Percentiles rank a stretch among this genome's conserved stretches.
phyloP scores from a whole-genome alignment of 2,329 filamentous ascomycete genomes.

The Pseudopyricularia javanii region DNA sequence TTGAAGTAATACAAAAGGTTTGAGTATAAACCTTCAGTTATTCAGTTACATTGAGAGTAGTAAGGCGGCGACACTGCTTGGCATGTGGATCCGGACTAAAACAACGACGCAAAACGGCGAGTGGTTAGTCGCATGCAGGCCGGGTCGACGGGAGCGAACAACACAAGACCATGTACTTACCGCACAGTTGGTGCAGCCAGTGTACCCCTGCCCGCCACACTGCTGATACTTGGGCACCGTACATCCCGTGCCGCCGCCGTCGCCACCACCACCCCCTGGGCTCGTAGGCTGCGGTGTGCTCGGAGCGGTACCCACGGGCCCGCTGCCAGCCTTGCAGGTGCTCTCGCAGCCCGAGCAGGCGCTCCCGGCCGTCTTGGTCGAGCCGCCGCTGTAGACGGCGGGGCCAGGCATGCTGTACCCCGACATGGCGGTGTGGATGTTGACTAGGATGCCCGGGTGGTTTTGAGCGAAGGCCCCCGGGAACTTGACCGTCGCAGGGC shows the following conservation, averaged over 20 bases:
- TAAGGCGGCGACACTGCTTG: neutral
- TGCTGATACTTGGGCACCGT: constrained; percentile 10
- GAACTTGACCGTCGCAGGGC: constrained; percentile 18
- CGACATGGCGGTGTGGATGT: constrained; percentile 24
- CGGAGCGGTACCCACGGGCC: constrained; percentile 13
- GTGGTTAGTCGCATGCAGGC: neutral
- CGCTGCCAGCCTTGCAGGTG: constrained; percentile 19
- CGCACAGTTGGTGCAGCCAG: constrained; percentile 11
- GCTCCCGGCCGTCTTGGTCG: constrained; percentile 22
- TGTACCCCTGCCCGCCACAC: constrained; percentile 13
- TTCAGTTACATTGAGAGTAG: neutral
- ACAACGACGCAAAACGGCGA: too few relatives aligned
- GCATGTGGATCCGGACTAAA: neutral
- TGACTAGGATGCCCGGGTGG: neutral
- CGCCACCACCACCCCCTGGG: neutral
- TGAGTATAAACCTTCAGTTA: neutral
- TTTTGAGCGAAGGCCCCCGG: constrained; percentile 19
- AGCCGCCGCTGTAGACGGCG: constrained; percentile 19
- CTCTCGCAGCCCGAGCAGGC: constrained; percentile 21
- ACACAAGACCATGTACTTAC: neutral
- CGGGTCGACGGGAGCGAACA: neutral
- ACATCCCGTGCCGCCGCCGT: constrained; percentile 4
- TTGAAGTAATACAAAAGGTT: too few relatives aligned
- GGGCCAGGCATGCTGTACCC: constrained; percentile 25
- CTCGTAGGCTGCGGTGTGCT: constrained; percentile 7